phyloP scores from a whole-genome alignment of 208 protist species.

The Trypanosoma cruzi region DNA sequence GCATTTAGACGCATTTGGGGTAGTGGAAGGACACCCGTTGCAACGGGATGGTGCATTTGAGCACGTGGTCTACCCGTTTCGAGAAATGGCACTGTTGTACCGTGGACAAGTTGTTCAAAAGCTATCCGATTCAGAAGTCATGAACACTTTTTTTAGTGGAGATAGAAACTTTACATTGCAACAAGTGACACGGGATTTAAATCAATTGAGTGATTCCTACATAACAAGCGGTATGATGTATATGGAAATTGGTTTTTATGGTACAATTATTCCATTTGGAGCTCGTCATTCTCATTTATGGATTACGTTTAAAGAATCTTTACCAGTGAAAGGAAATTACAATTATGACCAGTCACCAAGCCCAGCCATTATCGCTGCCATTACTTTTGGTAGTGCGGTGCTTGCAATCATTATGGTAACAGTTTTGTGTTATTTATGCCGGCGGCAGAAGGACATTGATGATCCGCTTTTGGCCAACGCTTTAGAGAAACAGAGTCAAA shows the following conservation, averaged over 20 bases:
- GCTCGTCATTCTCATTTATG: constrained; percentile 44
- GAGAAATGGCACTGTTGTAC: constrained; percentile 3
- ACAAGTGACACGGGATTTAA: constrained; percentile 31
- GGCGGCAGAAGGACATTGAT: constrained; percentile 30
- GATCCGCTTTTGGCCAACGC: constrained; percentile 31
- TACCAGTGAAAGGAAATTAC: constrained; percentile 15
- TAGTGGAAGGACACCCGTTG: constrained; percentile 15
- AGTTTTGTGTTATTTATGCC: constrained; percentile 46
- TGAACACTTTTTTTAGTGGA: constrained; percentile 34
- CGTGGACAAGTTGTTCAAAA: constrained; percentile 13
- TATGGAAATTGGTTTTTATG: constrained; percentile 46
- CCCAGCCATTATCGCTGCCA: constrained; percentile 35
- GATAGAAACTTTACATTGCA: constrained; percentile 28
- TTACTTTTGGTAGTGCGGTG: constrained; percentile 26
- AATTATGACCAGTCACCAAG: constrained; percentile 37
- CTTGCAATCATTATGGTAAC: constrained; percentile 29
- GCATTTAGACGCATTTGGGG: constrained; percentile 10
- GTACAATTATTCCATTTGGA: constrained; percentile 17
- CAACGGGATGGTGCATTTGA: constrained; percentile 16
- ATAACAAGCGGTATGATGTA: constrained; percentile 55
- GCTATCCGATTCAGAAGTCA: not conserved
- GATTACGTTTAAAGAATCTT: constrained; percentile 44
- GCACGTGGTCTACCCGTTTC: constrained; percentile 23
- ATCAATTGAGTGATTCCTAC: constrained; percentile 30
- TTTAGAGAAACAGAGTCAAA: constrained; percentile 16